These are phyloP conservation scores for Pneumocystis canis DNA, from an alignment of 1,139 yeast genomes.

Conservation along the genomic window DNA sequence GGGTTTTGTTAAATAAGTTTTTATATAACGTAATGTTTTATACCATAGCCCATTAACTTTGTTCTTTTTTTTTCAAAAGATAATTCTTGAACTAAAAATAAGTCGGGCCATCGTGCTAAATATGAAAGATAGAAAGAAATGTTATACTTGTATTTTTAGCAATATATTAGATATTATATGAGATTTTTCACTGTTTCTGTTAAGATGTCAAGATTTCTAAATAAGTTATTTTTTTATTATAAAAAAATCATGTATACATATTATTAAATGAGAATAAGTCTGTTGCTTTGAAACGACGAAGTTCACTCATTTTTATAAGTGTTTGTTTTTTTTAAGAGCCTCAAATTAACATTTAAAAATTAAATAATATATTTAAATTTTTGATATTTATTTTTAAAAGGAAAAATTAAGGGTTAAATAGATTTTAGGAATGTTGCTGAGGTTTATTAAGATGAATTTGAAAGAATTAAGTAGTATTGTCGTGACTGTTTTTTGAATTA, in stretches of 20 bases:
- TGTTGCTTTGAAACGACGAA: constrained; percentile 12
- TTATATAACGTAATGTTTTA: constrained; percentile 2
- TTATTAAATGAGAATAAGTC: constrained; percentile 13
- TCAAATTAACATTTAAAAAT: background rate
- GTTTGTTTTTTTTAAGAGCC: background rate
- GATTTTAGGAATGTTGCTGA: background rate
- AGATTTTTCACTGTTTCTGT: constrained; percentile 12
- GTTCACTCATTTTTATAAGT: constrained; percentile 7
- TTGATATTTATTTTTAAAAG: background rate
- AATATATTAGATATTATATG: background rate
- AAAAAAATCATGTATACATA: constrained; percentile 5
- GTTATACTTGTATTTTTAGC: constrained; percentile 34
- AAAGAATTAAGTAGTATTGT: background rate
- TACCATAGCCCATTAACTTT: constrained; percentile 12
- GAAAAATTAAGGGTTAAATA: background rate
- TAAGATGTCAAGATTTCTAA: constrained; percentile 12
- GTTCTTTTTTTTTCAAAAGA: constrained; percentile 4
- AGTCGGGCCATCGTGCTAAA: constrained; percentile 70
- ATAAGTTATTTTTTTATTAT: background rate
- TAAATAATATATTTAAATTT: background rate
- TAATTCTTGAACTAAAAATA: constrained; percentile 55
- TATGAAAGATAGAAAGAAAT: constrained; percentile 73
- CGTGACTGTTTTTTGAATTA: background rate
- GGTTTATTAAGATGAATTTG: background rate
- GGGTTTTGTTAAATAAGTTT: constrained; percentile 13